phyloP scores from a whole-genome alignment of 2,329 filamentous ascomycete genomes.

The Penicillium concentricum region DNA sequence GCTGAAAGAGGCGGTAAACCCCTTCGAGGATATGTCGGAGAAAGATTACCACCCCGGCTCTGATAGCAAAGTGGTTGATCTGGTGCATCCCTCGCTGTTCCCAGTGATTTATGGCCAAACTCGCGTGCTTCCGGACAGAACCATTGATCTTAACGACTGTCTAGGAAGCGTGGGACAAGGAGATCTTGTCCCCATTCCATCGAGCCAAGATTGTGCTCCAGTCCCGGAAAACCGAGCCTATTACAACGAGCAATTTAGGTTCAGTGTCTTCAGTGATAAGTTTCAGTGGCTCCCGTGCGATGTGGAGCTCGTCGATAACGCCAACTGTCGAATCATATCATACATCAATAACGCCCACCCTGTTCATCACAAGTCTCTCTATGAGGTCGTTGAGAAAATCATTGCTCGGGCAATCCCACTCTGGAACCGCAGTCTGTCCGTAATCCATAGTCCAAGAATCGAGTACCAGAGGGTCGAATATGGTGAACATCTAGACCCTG shows the following conservation, averaged over 20 bases:
- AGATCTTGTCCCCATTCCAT: conserved; percentile 4
- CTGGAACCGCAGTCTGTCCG: conserved; percentile 42
- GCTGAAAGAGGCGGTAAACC: conserved; percentile 49
- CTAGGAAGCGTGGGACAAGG: conserved; percentile 17
- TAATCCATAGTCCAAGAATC: conserved; percentile 8
- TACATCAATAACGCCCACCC: conserved; percentile 37
- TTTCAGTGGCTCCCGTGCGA: conserved; percentile 53
- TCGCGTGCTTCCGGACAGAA: conserved; percentile 21
- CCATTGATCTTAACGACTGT: conserved; percentile 27
- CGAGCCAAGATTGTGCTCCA: neutral
- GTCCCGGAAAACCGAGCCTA: too few species aligned
- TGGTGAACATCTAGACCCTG: conserved; percentile 5
- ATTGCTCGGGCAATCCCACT: conserved; percentile 44
- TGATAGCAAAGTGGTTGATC: conserved; percentile 58
- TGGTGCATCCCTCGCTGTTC: conserved; percentile 62
- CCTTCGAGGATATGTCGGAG: conserved; percentile 56
- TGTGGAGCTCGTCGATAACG: conserved; percentile 25
- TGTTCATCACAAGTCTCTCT: conserved; percentile 31
- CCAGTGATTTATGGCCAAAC: conserved; percentile 34
- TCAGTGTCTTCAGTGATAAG: conserved; percentile 22
- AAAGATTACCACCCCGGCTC: conserved; percentile 66
- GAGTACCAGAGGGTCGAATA: conserved; percentile 10
- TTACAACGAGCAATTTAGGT: too few species aligned
- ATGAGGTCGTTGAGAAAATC: conserved; percentile 38
- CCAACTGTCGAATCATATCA: too few species aligned